Evolutionary conservation across 2,329 filamentous ascomycete species (phyloP).

Genomic region (Chrysoporthe cubensis): DNA sequence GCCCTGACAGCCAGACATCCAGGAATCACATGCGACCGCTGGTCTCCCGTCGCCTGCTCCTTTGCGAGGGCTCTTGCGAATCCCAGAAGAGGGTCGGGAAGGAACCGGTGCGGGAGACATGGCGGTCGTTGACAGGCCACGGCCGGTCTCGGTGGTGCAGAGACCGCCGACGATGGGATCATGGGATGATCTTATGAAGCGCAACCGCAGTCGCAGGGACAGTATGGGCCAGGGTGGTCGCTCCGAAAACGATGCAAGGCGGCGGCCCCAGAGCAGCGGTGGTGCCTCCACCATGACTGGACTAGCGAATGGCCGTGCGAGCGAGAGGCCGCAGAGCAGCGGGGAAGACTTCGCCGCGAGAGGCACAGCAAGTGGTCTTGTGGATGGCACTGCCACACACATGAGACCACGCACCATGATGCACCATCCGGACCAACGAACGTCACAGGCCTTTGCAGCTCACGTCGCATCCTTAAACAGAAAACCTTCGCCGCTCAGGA

Average conservation of each 20-base stretch:
- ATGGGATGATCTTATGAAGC: slow-evolving; percentile 27
- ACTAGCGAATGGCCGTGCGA: not conserved
- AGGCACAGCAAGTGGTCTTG: slow-evolving; percentile 4
- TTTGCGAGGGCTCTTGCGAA: not conserved
- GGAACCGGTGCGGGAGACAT: slow-evolving; percentile 4
- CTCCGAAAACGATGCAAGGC: slow-evolving; percentile 18
- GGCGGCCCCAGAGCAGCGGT: slow-evolving; percentile 20
- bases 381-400: not conserved
- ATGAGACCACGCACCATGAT: slow-evolving; percentile 22
- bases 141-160: slow-evolving; percentile 13
- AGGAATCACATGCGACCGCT: slow-evolving; percentile 4
- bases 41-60: not conserved
- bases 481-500: slow-evolving; percentile 21
- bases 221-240: slow-evolving; percentile 1
- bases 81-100: not conserved
- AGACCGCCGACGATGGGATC: slow-evolving; percentile 22
- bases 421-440: slow-evolving; percentile 20
- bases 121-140: slow-evolving; percentile 21
- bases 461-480: slow-evolving; percentile 20
- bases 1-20: not conserved
- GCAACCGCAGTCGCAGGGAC: slow-evolving; percentile 22
- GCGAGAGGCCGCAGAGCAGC: slow-evolving; percentile 17
- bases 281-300: not conserved
- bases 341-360: slow-evolving; percentile 4
- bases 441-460: slow-evolving; percentile 18